Percentiles rank a stretch among this genome's conserved stretches.
Evolutionary conservation across 2,329 filamentous ascomycete genomes (phyloP).

Genomic region (Fusarium agapanthi): DNA sequence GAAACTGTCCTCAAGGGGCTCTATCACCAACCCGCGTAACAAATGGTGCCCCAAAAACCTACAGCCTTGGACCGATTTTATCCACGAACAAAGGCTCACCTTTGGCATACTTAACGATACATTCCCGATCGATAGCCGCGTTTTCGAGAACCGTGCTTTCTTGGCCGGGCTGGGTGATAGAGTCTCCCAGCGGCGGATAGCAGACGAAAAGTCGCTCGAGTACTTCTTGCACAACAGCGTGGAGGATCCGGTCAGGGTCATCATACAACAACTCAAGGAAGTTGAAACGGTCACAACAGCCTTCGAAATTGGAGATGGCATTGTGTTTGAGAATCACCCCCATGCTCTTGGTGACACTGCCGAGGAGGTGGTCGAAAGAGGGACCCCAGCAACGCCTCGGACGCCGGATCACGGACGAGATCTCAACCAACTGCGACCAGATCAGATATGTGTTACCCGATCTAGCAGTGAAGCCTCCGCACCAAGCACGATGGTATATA

Average conservation of each 20-base stretch:
- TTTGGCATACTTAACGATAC: neutral
- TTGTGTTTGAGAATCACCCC: constrained; percentile 47
- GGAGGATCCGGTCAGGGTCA: constrained; percentile 43
- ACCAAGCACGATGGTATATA: constrained; percentile 37
- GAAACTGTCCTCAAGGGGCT: neutral
- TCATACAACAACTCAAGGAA: constrained; percentile 43
- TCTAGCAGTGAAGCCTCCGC: constrained; percentile 6
- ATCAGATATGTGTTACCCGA: constrained; percentile 44
- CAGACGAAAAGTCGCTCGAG: constrained; percentile 44
- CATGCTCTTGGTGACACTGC: constrained; percentile 40
- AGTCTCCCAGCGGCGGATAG: neutral
- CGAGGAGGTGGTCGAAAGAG: constrained; percentile 40
- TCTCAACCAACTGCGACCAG: constrained; percentile 32
- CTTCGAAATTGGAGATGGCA: constrained; percentile 42
- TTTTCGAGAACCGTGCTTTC: neutral
- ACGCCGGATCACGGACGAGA: constrained; percentile 32
- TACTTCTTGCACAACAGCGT: constrained; percentile 43
- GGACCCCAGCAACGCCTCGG: constrained; percentile 23
- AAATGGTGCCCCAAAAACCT: neutral
- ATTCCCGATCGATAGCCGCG: neutral
- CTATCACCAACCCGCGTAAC: neutral
- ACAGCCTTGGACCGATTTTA: neutral
- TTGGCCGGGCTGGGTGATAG: neutral
- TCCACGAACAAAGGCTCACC: neutral
- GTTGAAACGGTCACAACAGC: constrained; percentile 24